Conservation (phyloP, 352 stramenopile genomes). For the Globisporangium takayamanum region DNA sequence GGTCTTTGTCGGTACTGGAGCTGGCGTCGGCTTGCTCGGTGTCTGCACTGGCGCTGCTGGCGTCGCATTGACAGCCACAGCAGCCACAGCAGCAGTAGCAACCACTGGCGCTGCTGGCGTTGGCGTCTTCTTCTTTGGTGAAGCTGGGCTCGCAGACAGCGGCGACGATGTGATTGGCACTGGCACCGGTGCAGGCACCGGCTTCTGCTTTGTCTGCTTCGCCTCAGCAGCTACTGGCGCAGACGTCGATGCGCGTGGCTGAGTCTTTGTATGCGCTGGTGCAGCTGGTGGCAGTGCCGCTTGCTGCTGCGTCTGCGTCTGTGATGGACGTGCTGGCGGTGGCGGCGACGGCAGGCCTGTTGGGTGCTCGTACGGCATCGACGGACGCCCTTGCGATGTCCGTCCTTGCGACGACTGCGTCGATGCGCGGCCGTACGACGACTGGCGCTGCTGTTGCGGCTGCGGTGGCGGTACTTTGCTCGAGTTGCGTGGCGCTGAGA, state of each 20-base stretch:
- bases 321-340: background rate
- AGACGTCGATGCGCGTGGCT: background rate
- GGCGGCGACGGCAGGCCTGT: slow-evolving; percentile 8
- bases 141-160: background rate
- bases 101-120: background rate
- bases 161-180: background rate
- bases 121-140: slow-evolving; percentile 3
- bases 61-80: background rate
- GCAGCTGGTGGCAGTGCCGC: background rate
- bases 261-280: slow-evolving; percentile 5
- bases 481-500: slow-evolving; percentile 3
- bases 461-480: slow-evolving; percentile 17
- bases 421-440: slow-evolving; percentile 7
- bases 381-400: slow-evolving; percentile 14
- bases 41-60: background rate
- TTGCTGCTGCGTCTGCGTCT: slow-evolving; percentile 1
- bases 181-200: slow-evolving; percentile 9
- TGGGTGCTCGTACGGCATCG: slow-evolving; percentile 14
- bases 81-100: slow-evolving; percentile 2
- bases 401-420: slow-evolving; percentile 2
- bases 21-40: background rate
- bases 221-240: background rate
- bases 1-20: background rate
- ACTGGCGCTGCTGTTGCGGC: slow-evolving; percentile 22
- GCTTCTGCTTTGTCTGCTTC: background rate